Conservation (phyloP, 768 basidiomycete genomes). For the Suillus spraguei region DNA sequence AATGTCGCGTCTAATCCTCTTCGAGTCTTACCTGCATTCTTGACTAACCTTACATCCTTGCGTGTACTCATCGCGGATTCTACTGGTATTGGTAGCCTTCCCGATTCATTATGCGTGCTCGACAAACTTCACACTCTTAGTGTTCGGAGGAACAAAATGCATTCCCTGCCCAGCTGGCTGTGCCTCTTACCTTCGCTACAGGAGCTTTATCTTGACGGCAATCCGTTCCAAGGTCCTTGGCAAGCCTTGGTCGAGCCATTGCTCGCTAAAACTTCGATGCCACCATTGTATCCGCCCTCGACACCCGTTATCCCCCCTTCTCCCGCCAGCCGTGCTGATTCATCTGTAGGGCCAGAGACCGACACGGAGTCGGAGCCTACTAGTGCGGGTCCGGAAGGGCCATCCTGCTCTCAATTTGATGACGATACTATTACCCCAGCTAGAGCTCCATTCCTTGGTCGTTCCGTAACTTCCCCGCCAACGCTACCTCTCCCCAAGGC, state of each 20-base stretch:
- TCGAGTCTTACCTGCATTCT: slow-evolving; percentile 87
- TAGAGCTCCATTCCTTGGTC: slow-evolving; percentile 54
- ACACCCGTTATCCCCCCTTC: slow-evolving; percentile 59
- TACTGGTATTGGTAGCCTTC: slow-evolving; percentile 79
- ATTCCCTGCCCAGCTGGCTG: slow-evolving; percentile 92
- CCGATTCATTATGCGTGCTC: slow-evolving; percentile 71
- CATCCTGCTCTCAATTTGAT: slow-evolving; percentile 40
- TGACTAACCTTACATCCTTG: slow-evolving; percentile 73
- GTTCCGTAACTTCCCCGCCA: slow-evolving; percentile 53
- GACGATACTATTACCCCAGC: slow-evolving; percentile 77
- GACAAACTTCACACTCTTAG: slow-evolving; percentile 88
- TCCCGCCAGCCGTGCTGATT: slow-evolving; percentile 49
- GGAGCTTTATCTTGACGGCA: slow-evolving; percentile 89
- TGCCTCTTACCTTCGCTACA: slow-evolving; percentile 85
- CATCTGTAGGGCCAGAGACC: slow-evolving; percentile 49
- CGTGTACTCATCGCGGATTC: slow-evolving; percentile 92
- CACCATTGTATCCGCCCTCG: slow-evolving; percentile 66
- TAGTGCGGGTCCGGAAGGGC: slow-evolving; percentile 38
- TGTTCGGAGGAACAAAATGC: slow-evolving; percentile 84
- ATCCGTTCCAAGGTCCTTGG: slow-evolving; percentile 96
- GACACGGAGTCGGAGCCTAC: slow-evolving; percentile 56
- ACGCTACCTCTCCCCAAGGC: slow-evolving; percentile 28
- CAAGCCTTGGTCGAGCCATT: slow-evolving; percentile 86
- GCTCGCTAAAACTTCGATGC: slow-evolving; percentile 60
- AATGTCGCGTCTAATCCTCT: slow-evolving; percentile 92